These are phyloP conservation scores for Pyrenophora seminiperda DNA, from an alignment of 2,329 filamentous ascomycete species.

Conservation along the genomic window DNA sequence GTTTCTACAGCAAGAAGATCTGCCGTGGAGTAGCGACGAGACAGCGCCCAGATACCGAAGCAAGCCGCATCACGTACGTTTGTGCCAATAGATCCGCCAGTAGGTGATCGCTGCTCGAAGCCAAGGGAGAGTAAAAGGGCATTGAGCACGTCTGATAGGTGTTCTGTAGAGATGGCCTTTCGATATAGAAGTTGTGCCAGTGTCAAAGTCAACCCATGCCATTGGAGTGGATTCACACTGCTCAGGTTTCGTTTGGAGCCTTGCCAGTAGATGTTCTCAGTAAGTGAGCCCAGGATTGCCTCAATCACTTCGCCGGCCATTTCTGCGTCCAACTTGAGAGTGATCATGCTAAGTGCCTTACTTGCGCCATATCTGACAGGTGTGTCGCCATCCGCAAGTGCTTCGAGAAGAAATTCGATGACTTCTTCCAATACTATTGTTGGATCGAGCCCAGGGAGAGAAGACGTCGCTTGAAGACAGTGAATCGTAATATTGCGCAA, in stretches of 20 bases:
- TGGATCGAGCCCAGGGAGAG: conserved; percentile 44
- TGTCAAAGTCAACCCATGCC: conserved; percentile 91
- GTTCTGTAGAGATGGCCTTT: conserved; percentile 72
- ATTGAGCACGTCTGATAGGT: conserved; percentile 75
- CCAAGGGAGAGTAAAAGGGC: conserved; percentile 78
- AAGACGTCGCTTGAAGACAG: conserved; percentile 55
- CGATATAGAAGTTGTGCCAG: conserved; percentile 86
- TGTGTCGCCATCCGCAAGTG: conserved; percentile 84
- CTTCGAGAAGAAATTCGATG: conserved; percentile 80
- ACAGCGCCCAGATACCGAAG: conserved; percentile 93
- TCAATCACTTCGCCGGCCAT: conserved; percentile 89
- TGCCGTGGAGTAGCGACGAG: conserved; percentile 79
- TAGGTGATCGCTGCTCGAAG: conserved; percentile 86
- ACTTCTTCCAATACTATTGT: conserved; percentile 68
- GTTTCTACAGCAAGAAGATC: conserved; percentile 71
- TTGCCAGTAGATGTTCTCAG: conserved; percentile 66
- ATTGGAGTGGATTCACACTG: conserved; percentile 79
- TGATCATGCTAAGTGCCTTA: conserved; percentile 87
- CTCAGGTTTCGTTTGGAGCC: conserved; percentile 65
- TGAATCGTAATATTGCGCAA: conserved; percentile 74
- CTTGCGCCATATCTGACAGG: conserved; percentile 88
- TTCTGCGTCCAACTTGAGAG: conserved; percentile 75
- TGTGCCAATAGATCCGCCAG: conserved; percentile 82
- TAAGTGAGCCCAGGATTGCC: conserved; percentile 73
- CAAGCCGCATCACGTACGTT: conserved; percentile 95